Evolutionary conservation across 192 early-diverging fungal genomes (phyloP).

Genomic region (Coemansia sp.): DNA sequence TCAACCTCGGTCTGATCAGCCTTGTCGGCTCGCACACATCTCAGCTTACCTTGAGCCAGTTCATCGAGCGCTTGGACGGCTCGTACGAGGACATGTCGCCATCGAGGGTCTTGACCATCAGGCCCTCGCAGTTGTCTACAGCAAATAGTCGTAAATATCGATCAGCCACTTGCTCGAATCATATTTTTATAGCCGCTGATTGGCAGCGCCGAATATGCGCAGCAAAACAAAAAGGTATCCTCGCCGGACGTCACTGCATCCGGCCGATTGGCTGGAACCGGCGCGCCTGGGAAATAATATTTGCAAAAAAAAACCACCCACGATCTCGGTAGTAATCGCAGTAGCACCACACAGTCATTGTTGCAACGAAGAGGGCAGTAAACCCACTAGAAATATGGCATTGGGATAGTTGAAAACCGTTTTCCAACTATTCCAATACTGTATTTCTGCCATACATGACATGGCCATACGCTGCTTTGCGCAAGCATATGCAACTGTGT

Average conservation of each 20-base stretch:
- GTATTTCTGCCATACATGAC: neutral
- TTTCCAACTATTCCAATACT: too few relatives aligned
- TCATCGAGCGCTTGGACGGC: slow-evolving; percentile 91
- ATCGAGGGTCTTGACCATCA: slow-evolving; percentile 97
- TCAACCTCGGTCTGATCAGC: neutral
- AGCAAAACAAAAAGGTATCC: too few relatives aligned
- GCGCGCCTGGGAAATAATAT: too few relatives aligned
- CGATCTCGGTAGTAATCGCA: neutral
- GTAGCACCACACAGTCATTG: neutral
- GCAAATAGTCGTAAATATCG: slow-evolving; percentile 38
- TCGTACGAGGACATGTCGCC: slow-evolving; percentile 86
- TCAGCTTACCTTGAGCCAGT: slow-evolving; percentile 90
- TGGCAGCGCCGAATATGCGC: too few relatives aligned
- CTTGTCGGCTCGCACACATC: neutral
- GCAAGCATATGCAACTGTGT: neutral
- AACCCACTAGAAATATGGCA: too few relatives aligned
- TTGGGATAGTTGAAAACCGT: too few relatives aligned
- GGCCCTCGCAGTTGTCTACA: slow-evolving; percentile 90
- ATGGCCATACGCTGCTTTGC: neutral
- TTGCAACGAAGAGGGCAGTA: neutral
- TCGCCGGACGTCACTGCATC: too few relatives aligned
- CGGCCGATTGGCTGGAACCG: too few relatives aligned
- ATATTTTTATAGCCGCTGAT: too few relatives aligned
- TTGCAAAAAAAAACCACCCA: too few relatives aligned
- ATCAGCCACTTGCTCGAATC: neutral